Percentiles rank a stretch among this genome's conserved stretches.
phyloP scores from a whole-genome alignment of 2,329 filamentous ascomycete species.

The Diplodia corticola region DNA sequence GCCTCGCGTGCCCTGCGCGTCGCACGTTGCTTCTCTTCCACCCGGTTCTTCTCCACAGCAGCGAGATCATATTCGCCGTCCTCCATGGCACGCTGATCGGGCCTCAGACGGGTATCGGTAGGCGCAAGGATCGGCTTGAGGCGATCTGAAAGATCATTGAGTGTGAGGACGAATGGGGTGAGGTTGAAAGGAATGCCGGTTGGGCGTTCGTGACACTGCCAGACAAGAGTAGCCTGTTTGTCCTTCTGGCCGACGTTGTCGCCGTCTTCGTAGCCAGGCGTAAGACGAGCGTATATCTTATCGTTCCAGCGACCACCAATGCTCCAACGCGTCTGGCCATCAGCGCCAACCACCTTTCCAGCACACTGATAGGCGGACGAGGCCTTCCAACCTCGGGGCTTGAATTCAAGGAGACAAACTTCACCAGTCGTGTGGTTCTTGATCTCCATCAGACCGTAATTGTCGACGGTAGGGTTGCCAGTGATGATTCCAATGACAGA shows the following conservation, averaged over 20 bases:
- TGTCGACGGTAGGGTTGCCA: constrained; percentile 93
- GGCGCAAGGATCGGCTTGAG: constrained; percentile 77
- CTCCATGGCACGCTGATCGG: constrained; percentile 97
- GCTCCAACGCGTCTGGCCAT: constrained; percentile 81
- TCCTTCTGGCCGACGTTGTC: constrained; percentile 43
- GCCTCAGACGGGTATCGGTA: constrained; percentile 88
- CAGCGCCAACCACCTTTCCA: constrained; percentile 78
- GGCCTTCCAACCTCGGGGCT: constrained; percentile 92
- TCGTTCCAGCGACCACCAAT: constrained; percentile 97
- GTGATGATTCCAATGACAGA: constrained; percentile 99
- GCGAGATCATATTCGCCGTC: constrained; percentile 96
- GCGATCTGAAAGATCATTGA: constrained; percentile 89
- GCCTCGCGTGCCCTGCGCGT: constrained; percentile 72
- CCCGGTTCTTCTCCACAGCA: constrained; percentile 87
- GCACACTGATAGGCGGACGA: constrained; percentile 85
- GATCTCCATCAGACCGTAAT: constrained; percentile 95
- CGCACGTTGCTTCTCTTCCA: constrained; percentile 87
- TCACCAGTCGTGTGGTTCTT: constrained; percentile 97
- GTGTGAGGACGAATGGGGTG: constrained; percentile 90
- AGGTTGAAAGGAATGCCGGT: constrained; percentile 92
- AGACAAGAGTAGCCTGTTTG: constrained; percentile 82
- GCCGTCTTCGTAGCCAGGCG: constrained; percentile 79
- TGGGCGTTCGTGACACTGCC: constrained; percentile 83
- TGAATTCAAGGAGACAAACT: constrained; percentile 87
- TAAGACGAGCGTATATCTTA: constrained; percentile 90